Conservation (phyloP, 345 rosid genomes). For the Moricandia arvensis region DNA sequence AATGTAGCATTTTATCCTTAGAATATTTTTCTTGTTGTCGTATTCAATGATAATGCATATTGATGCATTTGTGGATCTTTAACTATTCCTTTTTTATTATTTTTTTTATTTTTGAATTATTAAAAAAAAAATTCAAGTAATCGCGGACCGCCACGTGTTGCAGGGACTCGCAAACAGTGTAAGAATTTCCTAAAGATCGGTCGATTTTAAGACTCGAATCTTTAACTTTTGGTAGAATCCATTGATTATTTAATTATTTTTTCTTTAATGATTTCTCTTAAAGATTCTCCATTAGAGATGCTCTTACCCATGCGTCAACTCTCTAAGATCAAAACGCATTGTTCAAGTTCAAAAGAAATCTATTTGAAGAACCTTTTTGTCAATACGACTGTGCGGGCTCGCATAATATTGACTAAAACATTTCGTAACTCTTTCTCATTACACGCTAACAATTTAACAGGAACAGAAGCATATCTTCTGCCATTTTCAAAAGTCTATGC, state of each 20-base stretch:
- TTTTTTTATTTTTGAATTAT: no score
- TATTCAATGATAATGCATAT: conserved; percentile 1
- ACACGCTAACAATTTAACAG: not conserved
- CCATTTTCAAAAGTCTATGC: conserved; percentile 16
- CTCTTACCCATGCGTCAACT: conserved; percentile 22
- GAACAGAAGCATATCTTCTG: conserved; percentile 8
- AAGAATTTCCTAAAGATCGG: no score
- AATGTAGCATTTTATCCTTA: not conserved
- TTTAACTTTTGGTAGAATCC: no score
- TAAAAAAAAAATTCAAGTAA: no score
- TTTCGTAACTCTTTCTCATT: not conserved
- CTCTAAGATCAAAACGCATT: not conserved
- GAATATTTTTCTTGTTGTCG: not conserved
- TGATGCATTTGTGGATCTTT: no score
- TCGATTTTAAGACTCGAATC: no score
- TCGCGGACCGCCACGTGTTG: no score
- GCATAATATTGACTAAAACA: not conserved
- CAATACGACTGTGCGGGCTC: conserved; percentile 22
- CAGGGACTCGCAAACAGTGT: no score
- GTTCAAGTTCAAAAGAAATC: not conserved
- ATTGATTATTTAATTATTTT: no score
- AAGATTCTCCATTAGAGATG: no score
- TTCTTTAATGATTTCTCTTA: no score
- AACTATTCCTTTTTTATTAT: no score
- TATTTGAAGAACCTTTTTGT: not conserved